Evolutionary conservation across 768 basidiomycete genomes (phyloP).

Genomic region (Pulveroboletus sp.): DNA sequence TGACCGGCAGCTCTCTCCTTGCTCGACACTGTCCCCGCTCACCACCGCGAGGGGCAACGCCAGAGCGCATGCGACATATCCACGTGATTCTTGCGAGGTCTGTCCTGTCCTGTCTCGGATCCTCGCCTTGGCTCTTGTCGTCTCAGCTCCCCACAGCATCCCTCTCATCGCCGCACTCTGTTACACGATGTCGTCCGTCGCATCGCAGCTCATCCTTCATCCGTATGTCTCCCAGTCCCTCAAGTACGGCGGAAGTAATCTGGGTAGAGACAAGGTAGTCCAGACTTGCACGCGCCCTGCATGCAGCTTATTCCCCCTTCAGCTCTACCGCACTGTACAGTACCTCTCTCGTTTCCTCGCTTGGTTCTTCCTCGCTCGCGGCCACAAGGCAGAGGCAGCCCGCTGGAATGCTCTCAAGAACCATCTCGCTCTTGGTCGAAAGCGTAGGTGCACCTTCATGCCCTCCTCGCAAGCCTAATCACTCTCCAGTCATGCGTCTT

Average conservation of each 20-base stretch:
- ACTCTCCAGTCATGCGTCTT: slow-evolving; percentile 72
- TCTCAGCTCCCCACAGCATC: slow-evolving; percentile 1
- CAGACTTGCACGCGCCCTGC: neutral
- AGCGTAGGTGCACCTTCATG: slow-evolving; percentile 45
- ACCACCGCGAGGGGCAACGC: neutral
- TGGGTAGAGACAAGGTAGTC: slow-evolving; percentile 86
- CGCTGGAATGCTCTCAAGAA: slow-evolving; percentile 82
- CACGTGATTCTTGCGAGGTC: slow-evolving; percentile 29
- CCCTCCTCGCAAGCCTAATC: neutral
- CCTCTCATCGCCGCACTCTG: slow-evolving; percentile 10
- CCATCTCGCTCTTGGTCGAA: slow-evolving; percentile 80
- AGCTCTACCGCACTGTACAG: slow-evolving; percentile 89
- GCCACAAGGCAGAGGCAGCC: slow-evolving; percentile 63
- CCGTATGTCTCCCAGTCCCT: slow-evolving; percentile 72
- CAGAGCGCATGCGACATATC: slow-evolving; percentile 6
- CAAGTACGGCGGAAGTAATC: slow-evolving; percentile 73
- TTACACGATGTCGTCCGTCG: slow-evolving; percentile 35
- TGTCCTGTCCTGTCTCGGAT: neutral
- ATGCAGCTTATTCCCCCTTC: neutral
- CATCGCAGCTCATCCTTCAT: slow-evolving; percentile 80
- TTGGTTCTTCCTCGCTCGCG: slow-evolving; percentile 70
- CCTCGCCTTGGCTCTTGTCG: neutral
- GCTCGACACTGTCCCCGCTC: neutral
- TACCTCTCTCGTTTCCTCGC: slow-evolving; percentile 87
- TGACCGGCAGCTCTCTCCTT: neutral